Evolutionary conservation across 1,139 yeast genomes (phyloP).

Genomic region (Petasospora rhodanensis): DNA sequence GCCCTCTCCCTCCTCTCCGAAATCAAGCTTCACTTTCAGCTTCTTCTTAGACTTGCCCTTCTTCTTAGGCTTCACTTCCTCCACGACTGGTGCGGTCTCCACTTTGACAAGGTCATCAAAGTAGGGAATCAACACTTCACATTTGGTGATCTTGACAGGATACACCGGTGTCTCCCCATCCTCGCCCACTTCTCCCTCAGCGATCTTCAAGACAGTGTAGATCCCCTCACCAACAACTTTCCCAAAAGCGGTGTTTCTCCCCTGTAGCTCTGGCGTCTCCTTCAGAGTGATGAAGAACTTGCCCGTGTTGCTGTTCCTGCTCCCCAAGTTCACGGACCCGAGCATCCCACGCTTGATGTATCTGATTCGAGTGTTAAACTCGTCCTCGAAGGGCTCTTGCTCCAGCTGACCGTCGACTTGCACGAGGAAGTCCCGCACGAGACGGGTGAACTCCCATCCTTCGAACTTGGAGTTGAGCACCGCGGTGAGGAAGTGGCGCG

Average conservation of each 20-base stretch:
- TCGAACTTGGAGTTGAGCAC: constrained; percentile 42
- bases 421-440: constrained; percentile 36
- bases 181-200: constrained; percentile 43
- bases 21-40: constrained; percentile 26
- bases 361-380: constrained; percentile 51
- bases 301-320: constrained; percentile 33
- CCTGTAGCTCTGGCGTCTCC: constrained; percentile 41
- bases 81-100: constrained; percentile 1
- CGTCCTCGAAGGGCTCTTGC: constrained; percentile 36
- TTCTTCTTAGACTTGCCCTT: constrained; percentile 21
- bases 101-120: constrained; percentile 41
- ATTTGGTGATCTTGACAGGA: constrained; percentile 42
- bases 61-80: constrained; percentile 10
- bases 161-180: constrained; percentile 43
- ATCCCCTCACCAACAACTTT: constrained; percentile 57
- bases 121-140: constrained; percentile 43
- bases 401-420: constrained; percentile 35
- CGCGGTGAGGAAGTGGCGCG: constrained; percentile 44
- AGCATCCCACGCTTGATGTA: constrained; percentile 53
- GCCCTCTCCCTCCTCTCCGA: constrained; percentile 29
- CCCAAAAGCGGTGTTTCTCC: constrained; percentile 56
- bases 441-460: constrained; percentile 39
- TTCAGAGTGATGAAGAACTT: constrained; percentile 53
- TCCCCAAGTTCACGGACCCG: constrained; percentile 40
- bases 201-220: constrained; percentile 48